Conservation (phyloP, 139 green algal species). For the Eudorina sp. region DNA sequence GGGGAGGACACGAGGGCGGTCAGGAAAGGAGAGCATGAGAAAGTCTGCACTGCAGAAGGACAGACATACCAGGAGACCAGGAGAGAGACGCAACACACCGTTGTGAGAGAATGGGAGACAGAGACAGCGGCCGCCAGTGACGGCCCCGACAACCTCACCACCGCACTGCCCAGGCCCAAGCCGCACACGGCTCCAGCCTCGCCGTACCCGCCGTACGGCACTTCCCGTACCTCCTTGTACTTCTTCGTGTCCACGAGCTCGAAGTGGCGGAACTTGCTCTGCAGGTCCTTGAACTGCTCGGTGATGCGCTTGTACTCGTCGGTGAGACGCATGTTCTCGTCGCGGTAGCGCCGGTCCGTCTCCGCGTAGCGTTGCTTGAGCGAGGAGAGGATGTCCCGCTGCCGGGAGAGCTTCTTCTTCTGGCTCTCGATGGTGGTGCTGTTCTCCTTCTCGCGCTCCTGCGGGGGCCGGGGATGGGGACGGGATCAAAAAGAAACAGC, state of each 20-base stretch:
- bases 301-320: constrained; percentile 91
- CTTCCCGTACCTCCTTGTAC: constrained; percentile 65
- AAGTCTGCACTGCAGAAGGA: too few relatives aligned
- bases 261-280: constrained; percentile 87
- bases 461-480: neutral
- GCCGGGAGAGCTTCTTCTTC: constrained; percentile 85
- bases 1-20: too few relatives aligned
- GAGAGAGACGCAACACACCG: too few relatives aligned
- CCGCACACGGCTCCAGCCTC: too few relatives aligned
- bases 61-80: too few relatives aligned
- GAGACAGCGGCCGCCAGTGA: too few relatives aligned
- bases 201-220: too few relatives aligned
- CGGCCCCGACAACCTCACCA: too few relatives aligned
- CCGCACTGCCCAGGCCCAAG: too few relatives aligned
- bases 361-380: constrained; percentile 76
- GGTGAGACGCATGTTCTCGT: constrained; percentile 80
- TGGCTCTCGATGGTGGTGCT: constrained; percentile 85
- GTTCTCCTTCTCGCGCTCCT: constrained; percentile 62
- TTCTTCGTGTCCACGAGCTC: constrained; percentile 74
- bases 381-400: constrained; percentile 80
- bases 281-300: constrained; percentile 90
- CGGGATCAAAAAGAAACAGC: neutral
- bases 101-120: too few relatives aligned
- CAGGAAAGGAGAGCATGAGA: too few relatives aligned
- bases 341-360: constrained; percentile 46